Conservation (phyloP, 805 yeast genomes). For the Yarrowia sp. region DNA sequence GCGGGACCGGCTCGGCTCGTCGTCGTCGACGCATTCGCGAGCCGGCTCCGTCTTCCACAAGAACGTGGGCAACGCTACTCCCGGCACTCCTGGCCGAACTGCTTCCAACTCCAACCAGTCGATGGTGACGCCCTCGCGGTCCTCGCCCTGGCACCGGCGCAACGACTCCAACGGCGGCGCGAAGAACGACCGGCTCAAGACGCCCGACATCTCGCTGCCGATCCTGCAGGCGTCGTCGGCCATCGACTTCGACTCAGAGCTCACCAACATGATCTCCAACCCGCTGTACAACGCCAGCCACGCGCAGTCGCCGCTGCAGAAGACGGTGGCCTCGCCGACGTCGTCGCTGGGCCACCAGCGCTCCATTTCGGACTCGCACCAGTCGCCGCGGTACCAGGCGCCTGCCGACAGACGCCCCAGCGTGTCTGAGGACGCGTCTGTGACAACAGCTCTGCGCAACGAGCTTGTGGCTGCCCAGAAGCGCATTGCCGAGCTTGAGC, state of each 20-base stretch:
- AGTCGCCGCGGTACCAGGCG: constrained; percentile 5
- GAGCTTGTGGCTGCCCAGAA: constrained; percentile 35
- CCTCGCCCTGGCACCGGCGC: constrained; percentile 23
- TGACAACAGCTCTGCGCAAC: constrained; percentile 27
- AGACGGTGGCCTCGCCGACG: neutral
- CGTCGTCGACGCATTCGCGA: neutral
- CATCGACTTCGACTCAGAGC: constrained; percentile 16
- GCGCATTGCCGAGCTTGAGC: constrained; percentile 36
- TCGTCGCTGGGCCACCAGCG: constrained; percentile 6
- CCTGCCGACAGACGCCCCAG: neutral
- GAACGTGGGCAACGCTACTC: neutral
- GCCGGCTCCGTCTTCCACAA: constrained; percentile 12
- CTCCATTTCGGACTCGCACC: constrained; percentile 15
- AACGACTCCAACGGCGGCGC: neutral
- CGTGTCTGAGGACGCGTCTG: neutral
- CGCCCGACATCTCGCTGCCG: constrained; percentile 21
- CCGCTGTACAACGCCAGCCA: neutral
- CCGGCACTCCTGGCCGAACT: constrained; percentile 3
- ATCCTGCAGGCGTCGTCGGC: constrained; percentile 20
- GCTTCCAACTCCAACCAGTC: neutral
- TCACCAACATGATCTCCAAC: constrained; percentile 16
- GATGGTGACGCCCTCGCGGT: constrained; percentile 5
- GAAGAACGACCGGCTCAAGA: neutral
- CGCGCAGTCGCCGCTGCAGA: neutral
- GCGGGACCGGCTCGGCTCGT: constrained; percentile 9